Percentiles rank a stretch among this genome's conserved stretches.
Conservation (phyloP, 202 grass and related monocot species). For the Saccharum hybrid region DNA sequence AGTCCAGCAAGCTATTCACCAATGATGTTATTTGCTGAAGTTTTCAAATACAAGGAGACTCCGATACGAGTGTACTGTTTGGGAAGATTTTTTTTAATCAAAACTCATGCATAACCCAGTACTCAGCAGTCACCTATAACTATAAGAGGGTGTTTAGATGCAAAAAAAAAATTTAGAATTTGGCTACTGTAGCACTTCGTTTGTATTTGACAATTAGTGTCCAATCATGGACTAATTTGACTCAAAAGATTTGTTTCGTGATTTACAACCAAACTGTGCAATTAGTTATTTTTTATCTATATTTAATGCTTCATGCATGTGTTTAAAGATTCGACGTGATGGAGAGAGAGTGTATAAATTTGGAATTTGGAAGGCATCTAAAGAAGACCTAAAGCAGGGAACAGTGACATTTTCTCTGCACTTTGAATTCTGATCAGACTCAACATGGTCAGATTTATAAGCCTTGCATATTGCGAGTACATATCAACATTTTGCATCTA, state of each 20-base stretch:
- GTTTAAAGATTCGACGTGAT: too few species aligned
- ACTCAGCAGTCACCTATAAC: not conserved
- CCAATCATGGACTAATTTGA: too few species aligned
- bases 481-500: not conserved
- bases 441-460: not conserved
- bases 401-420: not conserved
- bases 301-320: too few species aligned
- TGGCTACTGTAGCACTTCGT: too few species aligned
- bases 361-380: too few species aligned
- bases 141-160: not conserved
- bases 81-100: not conserved
- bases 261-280: too few species aligned
- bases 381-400: not conserved
- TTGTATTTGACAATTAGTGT: too few species aligned
- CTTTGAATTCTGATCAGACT: not conserved
- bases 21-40: too few species aligned
- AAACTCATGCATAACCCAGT: not conserved
- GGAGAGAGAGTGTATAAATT: too few species aligned
- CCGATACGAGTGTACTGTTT: not conserved
- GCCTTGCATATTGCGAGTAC: not conserved
- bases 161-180: too few species aligned
- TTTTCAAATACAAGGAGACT: not conserved
- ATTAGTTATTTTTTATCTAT: too few species aligned
- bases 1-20: not conserved
- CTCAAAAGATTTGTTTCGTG: too few species aligned